These are phyloP conservation scores for Blumeria hordei DNA, from an alignment of 2,329 filamentous ascomycete genomes.

Conservation along the genomic window DNA sequence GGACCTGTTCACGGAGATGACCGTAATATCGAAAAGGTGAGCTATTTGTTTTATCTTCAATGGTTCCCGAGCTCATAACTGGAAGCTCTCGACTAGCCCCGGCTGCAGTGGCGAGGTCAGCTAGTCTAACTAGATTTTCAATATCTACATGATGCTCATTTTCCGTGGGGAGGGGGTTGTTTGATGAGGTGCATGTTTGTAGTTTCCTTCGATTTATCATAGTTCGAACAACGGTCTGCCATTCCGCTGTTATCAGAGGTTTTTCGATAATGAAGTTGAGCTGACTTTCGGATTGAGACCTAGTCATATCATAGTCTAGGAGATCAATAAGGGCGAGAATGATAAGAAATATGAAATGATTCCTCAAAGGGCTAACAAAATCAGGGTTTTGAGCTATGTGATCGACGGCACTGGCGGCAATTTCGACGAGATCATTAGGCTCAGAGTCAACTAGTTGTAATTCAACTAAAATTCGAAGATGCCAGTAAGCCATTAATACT, in stretches of 20 bases:
- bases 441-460: conserved; percentile 31
- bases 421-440: conserved; percentile 32
- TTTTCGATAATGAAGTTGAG: conserved; percentile 32
- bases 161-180: not conserved
- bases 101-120: not conserved
- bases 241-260: conserved; percentile 24
- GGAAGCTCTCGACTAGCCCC: not conserved
- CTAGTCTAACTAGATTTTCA: conserved; percentile 1
- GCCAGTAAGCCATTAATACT: conserved; percentile 46
- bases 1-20: not conserved
- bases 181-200: not conserved
- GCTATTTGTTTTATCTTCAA: too few species aligned
- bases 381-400: conserved; percentile 30
- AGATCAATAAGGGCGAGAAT: conserved; percentile 37
- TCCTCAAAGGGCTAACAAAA: conserved; percentile 36
- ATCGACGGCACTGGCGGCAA: conserved; percentile 31
- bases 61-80: not conserved
- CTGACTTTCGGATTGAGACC: conserved; percentile 29
- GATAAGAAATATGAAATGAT: conserved; percentile 38
- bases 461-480: conserved; percentile 38
- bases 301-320: conserved; percentile 26
- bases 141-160: not conserved
- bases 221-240: conserved; percentile 26
- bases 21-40: not conserved
- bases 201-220: not conserved